Evolutionary conservation across 2,329 filamentous ascomycete species (phyloP).

Genomic region (Fusarium sp.): DNA sequence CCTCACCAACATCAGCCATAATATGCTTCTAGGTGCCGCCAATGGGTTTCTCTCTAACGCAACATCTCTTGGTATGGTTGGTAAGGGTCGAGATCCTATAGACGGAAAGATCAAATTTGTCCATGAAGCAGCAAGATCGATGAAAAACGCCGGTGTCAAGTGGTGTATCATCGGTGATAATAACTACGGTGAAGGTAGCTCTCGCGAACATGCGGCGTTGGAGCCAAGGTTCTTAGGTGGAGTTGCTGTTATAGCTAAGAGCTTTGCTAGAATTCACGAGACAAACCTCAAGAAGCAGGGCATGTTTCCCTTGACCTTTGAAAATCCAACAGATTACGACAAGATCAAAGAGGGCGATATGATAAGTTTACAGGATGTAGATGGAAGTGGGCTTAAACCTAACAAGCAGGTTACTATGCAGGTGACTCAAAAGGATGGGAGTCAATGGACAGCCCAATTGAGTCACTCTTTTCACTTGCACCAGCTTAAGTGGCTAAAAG

Average conservation of each 20-base stretch:
- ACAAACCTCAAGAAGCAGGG: conserved; percentile 92
- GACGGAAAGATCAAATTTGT: conserved; percentile 73
- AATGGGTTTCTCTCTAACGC: conserved; percentile 65
- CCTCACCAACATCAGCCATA: conserved; percentile 95
- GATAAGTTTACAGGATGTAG: conserved; percentile 19
- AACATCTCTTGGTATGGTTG: background rate
- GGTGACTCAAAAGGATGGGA: conserved; percentile 5
- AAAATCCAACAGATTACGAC: conserved; percentile 80
- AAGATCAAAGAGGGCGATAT: conserved; percentile 64
- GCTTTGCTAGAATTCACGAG: conserved; percentile 91
- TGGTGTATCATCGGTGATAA: conserved; percentile 41
- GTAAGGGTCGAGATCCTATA: conserved; percentile 50
- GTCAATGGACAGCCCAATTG: conserved; percentile 20
- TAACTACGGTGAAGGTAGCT: conserved; percentile 87
- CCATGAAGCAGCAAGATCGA: background rate
- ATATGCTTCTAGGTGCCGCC: conserved; percentile 94
- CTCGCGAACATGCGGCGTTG: conserved; percentile 88
- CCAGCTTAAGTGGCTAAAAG: conserved; percentile 28
- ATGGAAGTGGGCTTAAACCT: conserved; percentile 14
- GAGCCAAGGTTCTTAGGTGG: conserved; percentile 88
- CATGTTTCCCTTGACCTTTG: conserved; percentile 71
- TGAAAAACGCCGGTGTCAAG: background rate
- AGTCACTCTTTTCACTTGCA: conserved; percentile 29
- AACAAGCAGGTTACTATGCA: conserved; percentile 30
- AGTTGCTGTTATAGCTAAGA: conserved; percentile 83